Percentiles rank a stretch among this genome's conserved stretches.
Evolutionary conservation across 2,329 filamentous ascomycete species (phyloP).

Genomic region (Coccinonectria pachysandricola): DNA sequence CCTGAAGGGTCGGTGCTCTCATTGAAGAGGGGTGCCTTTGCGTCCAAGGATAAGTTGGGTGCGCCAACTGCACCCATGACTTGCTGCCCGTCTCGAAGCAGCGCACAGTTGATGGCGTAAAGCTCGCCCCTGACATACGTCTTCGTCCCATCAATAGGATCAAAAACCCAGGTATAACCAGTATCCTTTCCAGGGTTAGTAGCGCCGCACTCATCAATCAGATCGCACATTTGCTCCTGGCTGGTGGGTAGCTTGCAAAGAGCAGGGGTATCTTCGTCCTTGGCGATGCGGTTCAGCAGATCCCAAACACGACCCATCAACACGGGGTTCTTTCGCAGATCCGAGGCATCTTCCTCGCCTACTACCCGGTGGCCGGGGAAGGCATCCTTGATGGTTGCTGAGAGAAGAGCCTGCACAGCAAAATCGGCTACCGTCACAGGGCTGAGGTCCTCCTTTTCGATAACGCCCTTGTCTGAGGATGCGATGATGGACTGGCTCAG

Average conservation of each 20-base stretch:
- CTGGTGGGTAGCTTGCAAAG: conserved; percentile 26
- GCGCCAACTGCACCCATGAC: conserved; percentile 39
- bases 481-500: conserved; percentile 40
- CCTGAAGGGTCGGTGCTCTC: conserved; percentile 31
- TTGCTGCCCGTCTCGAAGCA: conserved; percentile 41
- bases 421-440: conserved; percentile 52
- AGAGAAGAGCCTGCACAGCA: conserved; percentile 46
- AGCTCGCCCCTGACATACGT: conserved; percentile 43
- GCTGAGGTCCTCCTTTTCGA: conserved; percentile 44
- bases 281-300: conserved; percentile 26
- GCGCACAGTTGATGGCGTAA: conserved; percentile 47
- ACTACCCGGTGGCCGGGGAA: conserved; percentile 44
- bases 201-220: conserved; percentile 42
- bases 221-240: conserved; percentile 37
- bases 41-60: conserved; percentile 33
- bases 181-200: conserved; percentile 23
- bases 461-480: conserved; percentile 36
- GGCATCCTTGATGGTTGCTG: conserved; percentile 35
- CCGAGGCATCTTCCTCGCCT: conserved; percentile 43
- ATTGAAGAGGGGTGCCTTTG: conserved; percentile 31
- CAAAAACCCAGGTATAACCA: conserved; percentile 46
- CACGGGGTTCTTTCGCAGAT: conserved; percentile 31
- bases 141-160: conserved; percentile 51
- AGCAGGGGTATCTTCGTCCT: conserved; percentile 15
- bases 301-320: conserved; percentile 39